A percentile compares a stretch with the other conserved stretches of the same genome.
Evolutionary conservation across 2,329 filamentous ascomycete species (phyloP).

Genomic region (Sporothrix schenckii): DNA sequence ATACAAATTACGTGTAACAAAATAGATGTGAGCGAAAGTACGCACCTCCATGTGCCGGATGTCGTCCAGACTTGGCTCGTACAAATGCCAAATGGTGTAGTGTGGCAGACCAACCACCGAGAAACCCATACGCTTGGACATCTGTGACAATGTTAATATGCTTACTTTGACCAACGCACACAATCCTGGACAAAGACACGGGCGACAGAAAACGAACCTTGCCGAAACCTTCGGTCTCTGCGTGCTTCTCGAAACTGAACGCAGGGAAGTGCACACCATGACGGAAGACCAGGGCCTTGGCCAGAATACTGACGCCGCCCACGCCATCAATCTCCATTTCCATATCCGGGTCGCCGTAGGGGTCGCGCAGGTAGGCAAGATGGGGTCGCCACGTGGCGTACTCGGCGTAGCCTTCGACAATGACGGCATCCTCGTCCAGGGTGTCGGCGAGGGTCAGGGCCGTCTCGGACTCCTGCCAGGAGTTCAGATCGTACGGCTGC

Average conservation of each 20-base stretch:
- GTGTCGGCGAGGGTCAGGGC: slow-evolving; percentile 91
- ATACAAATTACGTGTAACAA: not conserved
- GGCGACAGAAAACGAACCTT: slow-evolving; percentile 64
- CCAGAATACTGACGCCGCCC: slow-evolving; percentile 93
- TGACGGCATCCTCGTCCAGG: slow-evolving; percentile 95
- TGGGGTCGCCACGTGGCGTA: slow-evolving; percentile 98
- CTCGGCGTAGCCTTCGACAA: slow-evolving; percentile 97
- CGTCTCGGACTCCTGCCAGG: slow-evolving; percentile 98
- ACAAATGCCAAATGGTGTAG: slow-evolving; percentile 99
- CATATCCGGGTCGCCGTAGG: slow-evolving; percentile 97
- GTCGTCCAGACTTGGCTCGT: slow-evolving; percentile 98
- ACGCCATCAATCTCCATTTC: slow-evolving; percentile 99
- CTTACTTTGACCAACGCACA: too few species aligned
- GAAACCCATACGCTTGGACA: slow-evolving; percentile 95
- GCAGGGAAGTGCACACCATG: slow-evolving; percentile 96
- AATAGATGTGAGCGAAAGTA: slow-evolving; percentile 6
- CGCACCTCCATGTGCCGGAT: slow-evolving; percentile 90
- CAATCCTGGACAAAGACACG: too few species aligned
- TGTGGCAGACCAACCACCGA: slow-evolving; percentile 95
- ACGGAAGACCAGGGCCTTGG: slow-evolving; percentile 93
- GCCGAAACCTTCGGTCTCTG: slow-evolving; percentile 96
- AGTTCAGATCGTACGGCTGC: slow-evolving; percentile 97
- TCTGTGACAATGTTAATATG: slow-evolving; percentile 57
- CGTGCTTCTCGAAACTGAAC: slow-evolving; percentile 98
- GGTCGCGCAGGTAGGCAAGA: slow-evolving; percentile 92